Percentiles rank a stretch among this genome's conserved stretches.
Conservation (phyloP, 2,329 filamentous ascomycete species). For the Arthroderma sp. region DNA sequence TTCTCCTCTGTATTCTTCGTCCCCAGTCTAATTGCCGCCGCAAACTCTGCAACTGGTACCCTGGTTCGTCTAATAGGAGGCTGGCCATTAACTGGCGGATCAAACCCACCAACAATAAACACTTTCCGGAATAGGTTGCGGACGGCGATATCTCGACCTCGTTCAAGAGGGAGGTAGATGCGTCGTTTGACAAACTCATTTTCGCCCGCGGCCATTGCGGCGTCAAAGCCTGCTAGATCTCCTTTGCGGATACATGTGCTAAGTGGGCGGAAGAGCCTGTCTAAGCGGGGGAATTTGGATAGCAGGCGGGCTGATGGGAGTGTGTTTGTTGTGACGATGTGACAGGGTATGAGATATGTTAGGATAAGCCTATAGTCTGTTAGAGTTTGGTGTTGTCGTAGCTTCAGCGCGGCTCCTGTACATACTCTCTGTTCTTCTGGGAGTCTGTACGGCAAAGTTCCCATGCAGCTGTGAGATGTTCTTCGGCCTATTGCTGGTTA, state of each 20-base stretch:
- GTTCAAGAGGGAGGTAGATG: constrained; percentile 88
- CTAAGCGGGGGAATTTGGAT: constrained; percentile 60
- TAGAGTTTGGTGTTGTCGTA: not conserved
- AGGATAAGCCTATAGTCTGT: constrained; percentile 59
- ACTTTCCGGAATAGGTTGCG: constrained; percentile 88
- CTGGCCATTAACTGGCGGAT: constrained; percentile 59
- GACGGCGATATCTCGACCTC: constrained; percentile 79
- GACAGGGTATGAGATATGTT: constrained; percentile 88
- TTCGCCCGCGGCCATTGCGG: constrained; percentile 67
- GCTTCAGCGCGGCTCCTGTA: constrained; percentile 8
- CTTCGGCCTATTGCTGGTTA: constrained; percentile 51
- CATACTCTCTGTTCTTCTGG: constrained; percentile 66
- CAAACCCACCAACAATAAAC: constrained; percentile 71
- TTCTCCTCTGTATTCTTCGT: constrained; percentile 40
- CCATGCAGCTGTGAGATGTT: constrained; percentile 69
- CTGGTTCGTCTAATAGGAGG: constrained; percentile 54
- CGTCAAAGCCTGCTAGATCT: constrained; percentile 72
- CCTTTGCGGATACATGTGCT: constrained; percentile 68
- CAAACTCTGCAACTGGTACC: constrained; percentile 72
- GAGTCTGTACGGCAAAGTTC: constrained; percentile 64
- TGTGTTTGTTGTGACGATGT: constrained; percentile 74
- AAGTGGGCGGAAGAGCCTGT: constrained; percentile 66
- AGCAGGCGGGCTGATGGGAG: constrained; percentile 65
- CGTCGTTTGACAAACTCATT: constrained; percentile 86
- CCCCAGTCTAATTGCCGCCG: constrained; percentile 66